Percentiles rank a stretch among this genome's conserved stretches.
phyloP scores from a whole-genome alignment of 805 yeast species.

The Kodamaea laetipori region DNA sequence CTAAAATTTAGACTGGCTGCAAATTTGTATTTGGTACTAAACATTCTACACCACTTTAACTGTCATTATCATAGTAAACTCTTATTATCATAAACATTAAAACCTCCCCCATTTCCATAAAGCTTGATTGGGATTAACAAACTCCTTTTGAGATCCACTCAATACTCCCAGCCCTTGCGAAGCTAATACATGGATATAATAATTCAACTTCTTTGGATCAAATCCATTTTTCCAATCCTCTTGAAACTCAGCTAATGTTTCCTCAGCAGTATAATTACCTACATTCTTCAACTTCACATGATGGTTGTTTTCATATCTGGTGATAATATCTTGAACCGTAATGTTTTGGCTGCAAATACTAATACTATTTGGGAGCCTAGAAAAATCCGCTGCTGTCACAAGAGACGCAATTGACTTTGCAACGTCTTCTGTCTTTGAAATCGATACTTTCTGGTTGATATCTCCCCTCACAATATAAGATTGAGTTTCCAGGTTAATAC shows the following conservation, averaged over 20 bases:
- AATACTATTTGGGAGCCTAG: conserved; percentile 45
- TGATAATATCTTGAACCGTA: conserved; percentile 40
- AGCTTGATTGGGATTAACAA: conserved; percentile 48
- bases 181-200: conserved; percentile 32
- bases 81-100: not conserved
- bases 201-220: conserved; percentile 34
- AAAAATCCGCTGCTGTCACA: conserved; percentile 27
- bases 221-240: conserved; percentile 32
- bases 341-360: conserved; percentile 46
- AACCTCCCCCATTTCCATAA: conserved; percentile 45
- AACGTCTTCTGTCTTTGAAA: conserved; percentile 31
- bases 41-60: no score
- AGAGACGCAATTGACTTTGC: conserved; percentile 22
- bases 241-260: conserved; percentile 32
- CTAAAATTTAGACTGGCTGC: no score
- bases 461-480: conserved; percentile 44
- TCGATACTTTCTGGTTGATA: conserved; percentile 36
- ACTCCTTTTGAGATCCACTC: conserved; percentile 38
- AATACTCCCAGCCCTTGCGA: conserved; percentile 45
- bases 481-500: conserved; percentile 39
- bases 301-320: conserved; percentile 43
- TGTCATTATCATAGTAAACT: no score
- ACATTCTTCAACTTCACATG: conserved; percentile 25
- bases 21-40: no score
- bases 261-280: conserved; percentile 21